phyloP scores from a whole-genome alignment of 2,329 filamentous ascomycete species.

The Nemania bipapillata region DNA sequence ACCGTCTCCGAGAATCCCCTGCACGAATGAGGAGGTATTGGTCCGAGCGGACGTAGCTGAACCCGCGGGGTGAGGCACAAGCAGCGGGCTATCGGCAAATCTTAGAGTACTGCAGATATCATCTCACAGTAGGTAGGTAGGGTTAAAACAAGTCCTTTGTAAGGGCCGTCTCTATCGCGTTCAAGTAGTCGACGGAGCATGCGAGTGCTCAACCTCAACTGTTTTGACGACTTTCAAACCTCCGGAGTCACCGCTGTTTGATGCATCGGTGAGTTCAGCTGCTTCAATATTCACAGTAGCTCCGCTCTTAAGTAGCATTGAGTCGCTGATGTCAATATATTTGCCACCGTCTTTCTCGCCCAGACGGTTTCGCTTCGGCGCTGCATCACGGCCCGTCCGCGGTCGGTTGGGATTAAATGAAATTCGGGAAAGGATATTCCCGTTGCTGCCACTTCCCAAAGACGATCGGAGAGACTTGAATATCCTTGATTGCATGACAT shows the following conservation, averaged over 20 bases:
- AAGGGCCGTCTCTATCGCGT: too few relatives aligned
- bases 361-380: neutral
- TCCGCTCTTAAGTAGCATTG: neutral
- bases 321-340: neutral
- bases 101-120: neutral
- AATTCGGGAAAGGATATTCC: neutral
- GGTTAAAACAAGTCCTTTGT: too few relatives aligned
- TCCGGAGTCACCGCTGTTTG: neutral
- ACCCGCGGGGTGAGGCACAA: too few relatives aligned
- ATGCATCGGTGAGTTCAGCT: neutral
- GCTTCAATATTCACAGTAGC: neutral
- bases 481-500: slow-evolving; percentile 4
- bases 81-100: too few relatives aligned
- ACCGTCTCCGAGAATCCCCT: too few relatives aligned
- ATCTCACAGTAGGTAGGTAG: too few relatives aligned
- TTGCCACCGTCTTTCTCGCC: neutral
- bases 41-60: too few relatives aligned
- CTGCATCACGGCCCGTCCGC: neutral
- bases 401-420: neutral
- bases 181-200: neutral
- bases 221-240: neutral
- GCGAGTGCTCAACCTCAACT: neutral
- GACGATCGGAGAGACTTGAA: slow-evolving; percentile 2
- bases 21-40: too few relatives aligned
- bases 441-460: neutral